Percentiles rank a stretch among this genome's conserved stretches.
phyloP scores from a whole-genome alignment of 2,329 filamentous ascomycete genomes.

The Alternaria longipes region DNA sequence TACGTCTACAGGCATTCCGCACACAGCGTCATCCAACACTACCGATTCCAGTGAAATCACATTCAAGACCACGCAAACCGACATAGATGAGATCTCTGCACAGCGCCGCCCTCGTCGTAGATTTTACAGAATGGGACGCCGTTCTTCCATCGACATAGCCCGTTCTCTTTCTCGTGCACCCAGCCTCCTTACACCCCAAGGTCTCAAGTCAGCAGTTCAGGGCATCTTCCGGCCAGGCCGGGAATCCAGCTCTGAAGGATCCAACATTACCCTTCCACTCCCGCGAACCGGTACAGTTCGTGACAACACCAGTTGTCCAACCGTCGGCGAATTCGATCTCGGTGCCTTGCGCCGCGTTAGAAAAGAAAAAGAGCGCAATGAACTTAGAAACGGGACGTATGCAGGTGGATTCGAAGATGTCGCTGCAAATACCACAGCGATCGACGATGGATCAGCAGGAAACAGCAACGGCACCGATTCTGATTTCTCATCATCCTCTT shows the following conservation, averaged over 20 bases:
- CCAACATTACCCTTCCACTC: conserved; percentile 46
- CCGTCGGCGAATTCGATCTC: conserved; percentile 39
- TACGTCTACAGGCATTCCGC: conserved; percentile 21
- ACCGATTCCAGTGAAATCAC: conserved; percentile 38
- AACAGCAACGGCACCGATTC: conserved; percentile 23
- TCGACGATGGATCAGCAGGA: not conserved
- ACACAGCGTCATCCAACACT: conserved; percentile 24
- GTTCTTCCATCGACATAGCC: conserved; percentile 32
- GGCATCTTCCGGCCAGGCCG: conserved; percentile 39
- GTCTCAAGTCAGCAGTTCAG: conserved; percentile 41
- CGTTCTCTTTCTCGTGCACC: conserved; percentile 28
- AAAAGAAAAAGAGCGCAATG: conserved; percentile 37
- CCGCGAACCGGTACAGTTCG: conserved; percentile 38
- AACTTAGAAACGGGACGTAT: conserved; percentile 31
- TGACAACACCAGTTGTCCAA: conserved; percentile 10
- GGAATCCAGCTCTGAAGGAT: conserved; percentile 44
- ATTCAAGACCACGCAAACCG: conserved; percentile 45
- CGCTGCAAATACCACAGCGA: not conserved
- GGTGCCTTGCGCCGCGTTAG: conserved; percentile 37
- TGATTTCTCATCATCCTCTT: conserved; percentile 34
- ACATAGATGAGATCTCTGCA: conserved; percentile 34
- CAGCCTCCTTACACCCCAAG: conserved; percentile 30
- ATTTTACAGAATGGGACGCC: conserved; percentile 43
- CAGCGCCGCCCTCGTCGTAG: conserved; percentile 35
- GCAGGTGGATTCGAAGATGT: conserved; percentile 25